phyloP scores from a whole-genome alignment of 2,329 filamentous ascomycete genomes.

The Pseudogymnoascus pannorum region DNA sequence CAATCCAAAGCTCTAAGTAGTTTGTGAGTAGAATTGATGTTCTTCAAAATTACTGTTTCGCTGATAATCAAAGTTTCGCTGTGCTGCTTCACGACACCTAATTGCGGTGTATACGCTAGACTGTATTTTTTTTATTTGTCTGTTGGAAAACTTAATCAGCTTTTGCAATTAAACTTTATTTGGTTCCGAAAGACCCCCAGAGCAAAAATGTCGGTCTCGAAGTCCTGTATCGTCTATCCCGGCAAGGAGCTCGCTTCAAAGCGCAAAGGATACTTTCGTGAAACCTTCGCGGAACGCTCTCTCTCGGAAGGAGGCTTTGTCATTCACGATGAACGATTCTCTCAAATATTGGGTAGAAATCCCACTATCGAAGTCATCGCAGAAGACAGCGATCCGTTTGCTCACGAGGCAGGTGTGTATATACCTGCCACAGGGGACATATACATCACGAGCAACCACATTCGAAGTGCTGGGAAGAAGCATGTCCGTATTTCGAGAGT shows the following conservation, averaged over 20 bases:
- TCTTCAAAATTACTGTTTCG: not conserved
- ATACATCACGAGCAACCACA: slow-evolving; percentile 19
- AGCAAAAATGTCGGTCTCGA: not conserved
- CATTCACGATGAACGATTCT: slow-evolving; percentile 44
- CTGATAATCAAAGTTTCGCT: not conserved
- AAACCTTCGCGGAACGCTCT: not conserved
- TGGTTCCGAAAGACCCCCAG: not conserved
- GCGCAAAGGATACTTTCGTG: not conserved
- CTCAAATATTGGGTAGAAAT: slow-evolving; percentile 39
- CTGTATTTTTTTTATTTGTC: too few species aligned
- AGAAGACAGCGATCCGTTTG: slow-evolving; percentile 30
- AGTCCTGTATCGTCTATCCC: not conserved
- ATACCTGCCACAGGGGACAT: slow-evolving; percentile 15
- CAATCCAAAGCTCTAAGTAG: not conserved
- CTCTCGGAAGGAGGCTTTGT: slow-evolving; percentile 9
- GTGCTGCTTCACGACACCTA: not conserved
- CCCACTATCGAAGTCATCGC: slow-evolving; percentile 40
- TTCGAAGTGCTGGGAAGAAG: slow-evolving; percentile 1
- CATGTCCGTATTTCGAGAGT: slow-evolving; percentile 17
- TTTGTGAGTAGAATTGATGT: not conserved
- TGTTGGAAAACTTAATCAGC: not conserved
- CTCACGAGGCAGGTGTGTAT: slow-evolving; percentile 50
- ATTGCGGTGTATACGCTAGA: too few species aligned
- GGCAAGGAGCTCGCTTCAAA: not conserved
- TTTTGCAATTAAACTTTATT: not conserved